Conservation (phyloP, 2,329 filamentous ascomycete genomes). For the Stachybotrys chartarum region DNA sequence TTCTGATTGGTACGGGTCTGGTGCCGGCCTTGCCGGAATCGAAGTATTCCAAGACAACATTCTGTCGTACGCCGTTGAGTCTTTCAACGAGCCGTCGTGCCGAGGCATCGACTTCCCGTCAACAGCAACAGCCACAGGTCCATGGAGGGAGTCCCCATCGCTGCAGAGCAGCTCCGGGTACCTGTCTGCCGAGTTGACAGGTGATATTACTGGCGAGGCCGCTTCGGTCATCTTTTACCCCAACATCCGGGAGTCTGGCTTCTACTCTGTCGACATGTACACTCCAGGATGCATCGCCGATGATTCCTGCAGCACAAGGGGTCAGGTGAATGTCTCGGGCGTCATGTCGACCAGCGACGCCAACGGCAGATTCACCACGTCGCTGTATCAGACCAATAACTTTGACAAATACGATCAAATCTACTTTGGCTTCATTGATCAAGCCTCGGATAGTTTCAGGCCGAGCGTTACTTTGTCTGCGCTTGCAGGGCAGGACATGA, state of each 20-base stretch:
- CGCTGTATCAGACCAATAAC: slow-evolving; percentile 84
- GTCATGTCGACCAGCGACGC: slow-evolving; percentile 47
- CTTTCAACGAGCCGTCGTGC: slow-evolving; percentile 85
- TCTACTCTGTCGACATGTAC: slow-evolving; percentile 86
- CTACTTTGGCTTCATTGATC: slow-evolving; percentile 79
- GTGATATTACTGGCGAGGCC: slow-evolving; percentile 46
- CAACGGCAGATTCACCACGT: slow-evolving; percentile 43
- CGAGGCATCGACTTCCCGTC: slow-evolving; percentile 55
- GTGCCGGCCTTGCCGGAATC: slow-evolving; percentile 79
- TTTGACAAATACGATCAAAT: slow-evolving; percentile 96
- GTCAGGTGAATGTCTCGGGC: slow-evolving; percentile 75
- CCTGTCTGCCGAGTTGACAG: slow-evolving; percentile 58
- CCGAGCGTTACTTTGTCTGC: slow-evolving; percentile 75
- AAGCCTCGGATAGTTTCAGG: slow-evolving; percentile 63
- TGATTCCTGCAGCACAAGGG: slow-evolving; percentile 66
- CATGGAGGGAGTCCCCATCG: slow-evolving; percentile 66
- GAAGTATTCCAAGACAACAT: slow-evolving; percentile 83
- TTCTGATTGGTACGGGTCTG: slow-evolving; percentile 76
- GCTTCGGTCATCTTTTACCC: slow-evolving; percentile 73
- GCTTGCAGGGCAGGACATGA: slow-evolving; percentile 51
- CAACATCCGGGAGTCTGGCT: slow-evolving; percentile 79
- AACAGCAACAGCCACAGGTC: slow-evolving; percentile 60
- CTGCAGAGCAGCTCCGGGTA: slow-evolving; percentile 68
- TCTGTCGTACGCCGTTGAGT: slow-evolving; percentile 73
- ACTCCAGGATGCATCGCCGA: slow-evolving; percentile 87